These are phyloP conservation scores for Plectosphaerella sp. DNA, from an alignment of 2,329 filamentous ascomycete genomes.

Conservation along the genomic window DNA sequence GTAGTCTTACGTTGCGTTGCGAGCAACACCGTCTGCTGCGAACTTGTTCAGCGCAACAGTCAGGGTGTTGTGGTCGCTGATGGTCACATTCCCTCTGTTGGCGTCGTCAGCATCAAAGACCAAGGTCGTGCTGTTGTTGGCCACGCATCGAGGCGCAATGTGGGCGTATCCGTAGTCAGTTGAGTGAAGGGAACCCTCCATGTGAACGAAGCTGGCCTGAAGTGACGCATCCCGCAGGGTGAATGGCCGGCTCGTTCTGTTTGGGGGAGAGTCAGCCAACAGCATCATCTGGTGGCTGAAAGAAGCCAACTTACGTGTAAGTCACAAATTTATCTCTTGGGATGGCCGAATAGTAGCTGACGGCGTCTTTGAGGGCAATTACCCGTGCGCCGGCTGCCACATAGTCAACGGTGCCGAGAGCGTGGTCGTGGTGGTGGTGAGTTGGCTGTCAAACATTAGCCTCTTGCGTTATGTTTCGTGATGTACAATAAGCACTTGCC, in stretches of 20 bases:
- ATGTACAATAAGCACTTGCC: not conserved
- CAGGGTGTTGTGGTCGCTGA: too few relatives aligned
- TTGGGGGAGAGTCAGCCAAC: too few relatives aligned
- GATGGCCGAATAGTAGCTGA: not conserved
- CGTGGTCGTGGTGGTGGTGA: not conserved
- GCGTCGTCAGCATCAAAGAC: not conserved
- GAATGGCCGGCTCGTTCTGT: not conserved
- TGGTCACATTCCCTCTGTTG: too few relatives aligned
- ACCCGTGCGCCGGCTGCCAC: not conserved
- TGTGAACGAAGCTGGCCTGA: not conserved
- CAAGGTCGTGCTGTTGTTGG: not conserved
- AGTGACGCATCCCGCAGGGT: not conserved
- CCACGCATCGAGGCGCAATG: not conserved
- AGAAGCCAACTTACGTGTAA: not conserved
- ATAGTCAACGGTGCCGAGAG: not conserved
- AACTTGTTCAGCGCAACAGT: too few relatives aligned
- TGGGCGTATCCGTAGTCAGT: not conserved
- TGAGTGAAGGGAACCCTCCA: not conserved
- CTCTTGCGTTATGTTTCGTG: not conserved
- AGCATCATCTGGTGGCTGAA: too few relatives aligned
- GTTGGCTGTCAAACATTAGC: not conserved
- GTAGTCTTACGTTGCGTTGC: too few relatives aligned
- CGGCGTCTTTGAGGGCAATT: not conserved
- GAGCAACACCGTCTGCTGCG: too few relatives aligned
- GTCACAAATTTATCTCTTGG: not conserved